phyloP scores from a whole-genome alignment of 2,329 filamentous ascomycete genomes.

The Diaporthe citri region DNA sequence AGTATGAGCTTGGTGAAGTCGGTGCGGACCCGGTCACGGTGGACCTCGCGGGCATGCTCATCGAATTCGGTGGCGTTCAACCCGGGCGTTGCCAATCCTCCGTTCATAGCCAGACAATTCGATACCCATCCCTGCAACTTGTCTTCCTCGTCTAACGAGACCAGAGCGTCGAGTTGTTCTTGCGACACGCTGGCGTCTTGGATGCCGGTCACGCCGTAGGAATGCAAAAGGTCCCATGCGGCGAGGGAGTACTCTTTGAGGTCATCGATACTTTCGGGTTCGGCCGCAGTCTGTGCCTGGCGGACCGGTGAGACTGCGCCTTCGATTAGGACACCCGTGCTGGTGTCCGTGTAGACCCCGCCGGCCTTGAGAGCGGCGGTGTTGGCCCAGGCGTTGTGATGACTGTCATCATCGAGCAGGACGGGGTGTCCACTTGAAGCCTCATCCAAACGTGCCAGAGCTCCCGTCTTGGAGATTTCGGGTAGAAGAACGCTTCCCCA shows the following conservation, averaged over 20 bases:
- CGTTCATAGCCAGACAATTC: neutral
- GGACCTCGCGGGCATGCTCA: neutral
- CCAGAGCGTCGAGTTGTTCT: neutral
- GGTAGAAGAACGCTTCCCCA: neutral
- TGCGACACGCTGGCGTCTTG: neutral
- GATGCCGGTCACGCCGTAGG: neutral
- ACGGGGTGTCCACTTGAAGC: neutral
- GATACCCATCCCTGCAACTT: slow-evolving; percentile 5
- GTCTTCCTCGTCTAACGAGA: neutral
- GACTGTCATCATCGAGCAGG: neutral
- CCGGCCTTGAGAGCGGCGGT: neutral
- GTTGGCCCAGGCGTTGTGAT: neutral
- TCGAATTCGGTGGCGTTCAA: neutral
- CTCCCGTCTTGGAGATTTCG: neutral
- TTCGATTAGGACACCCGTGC: neutral
- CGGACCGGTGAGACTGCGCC: neutral
- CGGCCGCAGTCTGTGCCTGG: neutral
- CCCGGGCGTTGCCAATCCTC: neutral
- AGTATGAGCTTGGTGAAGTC: slow-evolving; percentile 4
- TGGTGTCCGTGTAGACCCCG: neutral
- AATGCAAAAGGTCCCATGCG: neutral
- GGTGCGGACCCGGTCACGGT: neutral
- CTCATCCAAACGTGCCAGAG: neutral
- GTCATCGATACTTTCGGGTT: neutral
- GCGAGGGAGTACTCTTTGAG: neutral